Evolutionary conservation across 2,329 filamentous ascomycete genomes (phyloP), one percentile per base, ranked within the genome.

Genomic region (Trichoderma sp.): DNA sequence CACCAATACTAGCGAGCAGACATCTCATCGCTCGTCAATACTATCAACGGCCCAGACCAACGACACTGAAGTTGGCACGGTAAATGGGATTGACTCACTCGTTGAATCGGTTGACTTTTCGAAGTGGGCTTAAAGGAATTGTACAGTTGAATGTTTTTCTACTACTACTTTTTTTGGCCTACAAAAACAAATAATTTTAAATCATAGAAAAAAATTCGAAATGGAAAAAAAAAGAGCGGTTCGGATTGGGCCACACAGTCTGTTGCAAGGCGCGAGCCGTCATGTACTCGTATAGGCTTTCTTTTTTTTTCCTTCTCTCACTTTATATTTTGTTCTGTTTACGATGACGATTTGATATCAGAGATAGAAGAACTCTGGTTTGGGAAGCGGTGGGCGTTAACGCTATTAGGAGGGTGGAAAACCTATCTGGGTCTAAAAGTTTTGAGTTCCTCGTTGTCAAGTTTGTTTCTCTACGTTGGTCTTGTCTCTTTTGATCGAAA

Each of bases 1-100:
- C 72, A 86, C 86, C 2, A 85, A 79, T 69, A 83, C 83, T 5
- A 87, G 83, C 75, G 87, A 89, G 71, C 82, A 84, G 72, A 81
- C 78, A 11, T 88, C 86, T 64, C 87, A 89, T 69, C 82, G 87
- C 52, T 87, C 86, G 6, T 88, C 85, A n/a, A 81, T 85, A 71
- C 77, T 88, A 6, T 82, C 80, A n/a, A 85, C 83, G 11, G 82
- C 83, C 1, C 84, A 84, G 13, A 85, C 85, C 6, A 85, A 85
- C 66, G 86, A 86, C 68, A 85, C 86, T 1, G 87, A 89, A 74
- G 77, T 83, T 30, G 79, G 76, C 3, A 73, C 76, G n/a, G 32
- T 68, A 14, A 77, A 74, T 39, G 74, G 73, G 10, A 69, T 74
- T 2, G 78, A 79, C 68, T 74, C 76, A 3, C 71, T 79, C 28